Evolutionary conservation across 208 protist genomes (phyloP).

Genomic region (Porcisia hertigi): DNA sequence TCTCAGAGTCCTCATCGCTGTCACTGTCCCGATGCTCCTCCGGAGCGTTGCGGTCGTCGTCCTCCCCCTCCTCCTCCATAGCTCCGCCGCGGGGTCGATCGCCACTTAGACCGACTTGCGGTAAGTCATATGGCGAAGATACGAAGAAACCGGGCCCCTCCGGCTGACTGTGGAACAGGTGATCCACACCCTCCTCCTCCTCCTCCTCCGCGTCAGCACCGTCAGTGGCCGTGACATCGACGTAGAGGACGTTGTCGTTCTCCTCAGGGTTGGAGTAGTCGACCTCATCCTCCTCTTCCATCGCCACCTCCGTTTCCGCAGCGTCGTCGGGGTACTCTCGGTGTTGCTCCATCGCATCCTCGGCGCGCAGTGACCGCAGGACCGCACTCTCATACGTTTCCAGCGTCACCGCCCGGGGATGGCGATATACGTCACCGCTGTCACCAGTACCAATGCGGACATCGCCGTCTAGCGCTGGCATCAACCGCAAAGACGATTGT

Average conservation of each 20-base stretch:
- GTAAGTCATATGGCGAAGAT: not conserved
- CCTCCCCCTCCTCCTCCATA: slow-evolving; percentile 9
- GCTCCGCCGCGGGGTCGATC: not conserved
- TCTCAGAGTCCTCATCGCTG: not conserved
- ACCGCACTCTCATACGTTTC: slow-evolving; percentile 2
- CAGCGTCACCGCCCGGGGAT: not conserved
- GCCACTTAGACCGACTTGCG: not conserved
- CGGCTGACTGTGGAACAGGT: slow-evolving; percentile 3
- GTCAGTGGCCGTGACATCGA: slow-evolving; percentile 2
- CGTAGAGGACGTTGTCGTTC: slow-evolving; percentile 6
- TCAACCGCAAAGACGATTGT: not conserved
- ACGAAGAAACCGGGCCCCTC: slow-evolving; percentile 1
- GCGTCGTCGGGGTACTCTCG: slow-evolving; percentile 1
- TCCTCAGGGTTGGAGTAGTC: slow-evolving; percentile 15
- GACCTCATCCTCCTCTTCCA: slow-evolving; percentile 2
- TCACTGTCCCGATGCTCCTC: slow-evolving; percentile 28
- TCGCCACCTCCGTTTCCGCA: not conserved
- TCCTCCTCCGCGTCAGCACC: slow-evolving; percentile 1
- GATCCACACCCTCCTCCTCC: not conserved
- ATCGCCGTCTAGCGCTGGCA: not conserved
- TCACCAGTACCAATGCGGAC: not conserved
- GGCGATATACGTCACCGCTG: not conserved
- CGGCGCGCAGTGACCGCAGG: slow-evolving; percentile 11
- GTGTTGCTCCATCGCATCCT: slow-evolving; percentile 8
- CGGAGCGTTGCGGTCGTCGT: slow-evolving; percentile 14